A percentile compares a stretch with the other conserved stretches of the same genome.
Evolutionary conservation across 495 filamentous ascomycete species (phyloP).

Genomic region (Lindgomyces ingoldianus): DNA sequence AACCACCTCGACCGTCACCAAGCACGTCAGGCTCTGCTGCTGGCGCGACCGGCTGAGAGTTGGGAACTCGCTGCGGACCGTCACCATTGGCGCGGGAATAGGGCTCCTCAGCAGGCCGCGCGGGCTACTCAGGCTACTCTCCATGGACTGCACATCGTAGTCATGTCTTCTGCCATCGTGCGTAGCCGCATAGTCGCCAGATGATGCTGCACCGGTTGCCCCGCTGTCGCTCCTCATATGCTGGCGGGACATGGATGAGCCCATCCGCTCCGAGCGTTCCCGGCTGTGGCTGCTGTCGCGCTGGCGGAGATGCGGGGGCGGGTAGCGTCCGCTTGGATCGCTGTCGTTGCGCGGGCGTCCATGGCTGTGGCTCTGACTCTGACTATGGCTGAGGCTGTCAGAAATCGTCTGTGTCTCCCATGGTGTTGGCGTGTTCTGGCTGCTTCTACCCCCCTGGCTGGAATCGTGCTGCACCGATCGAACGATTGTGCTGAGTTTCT

Average conservation of each 20-base stretch:
- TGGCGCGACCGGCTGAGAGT: slow-evolving; percentile 89
- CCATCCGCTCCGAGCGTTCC: slow-evolving; percentile 57
- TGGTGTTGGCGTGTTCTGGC: slow-evolving; percentile 57
- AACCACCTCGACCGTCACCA: slow-evolving; percentile 92
- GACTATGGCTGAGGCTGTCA: slow-evolving; percentile 2
- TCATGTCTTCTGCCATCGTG: slow-evolving; percentile 70
- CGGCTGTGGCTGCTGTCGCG: slow-evolving; percentile 41
- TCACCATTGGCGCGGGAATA: slow-evolving; percentile 86
- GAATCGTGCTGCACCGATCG: slow-evolving; percentile 66
- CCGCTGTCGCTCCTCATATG: slow-evolving; percentile 73
- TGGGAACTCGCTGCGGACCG: slow-evolving; percentile 93
- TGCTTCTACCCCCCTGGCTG: slow-evolving; percentile 48
- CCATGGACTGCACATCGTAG: slow-evolving; percentile 96
- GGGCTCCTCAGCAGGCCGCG: slow-evolving; percentile 78
- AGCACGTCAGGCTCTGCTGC: slow-evolving; percentile 91
- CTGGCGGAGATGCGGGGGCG: slow-evolving; percentile 35
- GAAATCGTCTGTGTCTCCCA: slow-evolving; percentile 52
- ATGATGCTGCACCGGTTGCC: slow-evolving; percentile 68
- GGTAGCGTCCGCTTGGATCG: slow-evolving; percentile 31
- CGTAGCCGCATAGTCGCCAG: slow-evolving; percentile 66
- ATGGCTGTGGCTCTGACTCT: slow-evolving; percentile 39
- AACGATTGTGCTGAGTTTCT: slow-evolving; percentile 94
- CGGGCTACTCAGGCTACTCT: slow-evolving; percentile 77
- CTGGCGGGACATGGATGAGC: slow-evolving; percentile 51
- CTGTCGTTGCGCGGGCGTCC: slow-evolving; percentile 49